Conservation (phyloP, 1,139 yeast genomes). For the Candida tunisiensis region DNA sequence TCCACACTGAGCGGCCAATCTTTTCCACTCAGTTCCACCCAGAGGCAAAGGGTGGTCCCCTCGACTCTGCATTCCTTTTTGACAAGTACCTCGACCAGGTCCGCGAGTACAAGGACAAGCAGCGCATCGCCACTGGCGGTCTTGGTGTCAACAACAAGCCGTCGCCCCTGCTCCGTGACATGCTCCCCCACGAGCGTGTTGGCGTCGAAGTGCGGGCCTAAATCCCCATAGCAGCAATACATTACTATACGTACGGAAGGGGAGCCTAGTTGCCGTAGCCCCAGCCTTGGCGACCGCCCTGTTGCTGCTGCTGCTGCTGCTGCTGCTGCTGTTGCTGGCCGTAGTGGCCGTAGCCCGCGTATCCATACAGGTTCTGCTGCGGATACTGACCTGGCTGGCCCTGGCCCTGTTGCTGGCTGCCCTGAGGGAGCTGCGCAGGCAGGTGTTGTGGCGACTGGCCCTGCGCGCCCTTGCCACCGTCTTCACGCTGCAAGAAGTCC, state of each 20-base stretch:
- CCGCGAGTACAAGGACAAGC: slow-evolving; percentile 38
- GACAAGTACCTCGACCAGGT: slow-evolving; percentile 76
- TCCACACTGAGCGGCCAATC: slow-evolving; percentile 68
- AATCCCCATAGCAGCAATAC: neutral
- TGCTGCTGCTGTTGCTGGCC: slow-evolving; percentile 9
- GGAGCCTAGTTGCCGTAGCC: slow-evolving; percentile 7
- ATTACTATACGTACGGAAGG: neutral
- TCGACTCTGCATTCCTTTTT: slow-evolving; percentile 77
- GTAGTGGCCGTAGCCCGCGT: slow-evolving; percentile 17
- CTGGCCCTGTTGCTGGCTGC: slow-evolving; percentile 6
- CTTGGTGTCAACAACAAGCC: slow-evolving; percentile 35
- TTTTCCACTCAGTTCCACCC: slow-evolving; percentile 98
- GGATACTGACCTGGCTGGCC: slow-evolving; percentile 10
- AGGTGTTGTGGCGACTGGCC: slow-evolving; percentile 13
- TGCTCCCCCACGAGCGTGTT: slow-evolving; percentile 78
- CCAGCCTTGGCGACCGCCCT: slow-evolving; percentile 7
- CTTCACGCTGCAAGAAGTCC: slow-evolving; percentile 19
- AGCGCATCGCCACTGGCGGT: slow-evolving; percentile 28
- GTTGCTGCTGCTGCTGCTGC: slow-evolving; percentile 4
- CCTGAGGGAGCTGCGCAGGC: slow-evolving; percentile 7
- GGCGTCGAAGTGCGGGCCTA: slow-evolving; percentile 21
- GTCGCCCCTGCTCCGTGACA: slow-evolving; percentile 50
- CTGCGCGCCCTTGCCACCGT: slow-evolving; percentile 8
- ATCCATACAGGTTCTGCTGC: slow-evolving; percentile 15
- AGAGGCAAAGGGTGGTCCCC: slow-evolving; percentile 98